Conservation (phyloP, 2,329 filamentous ascomycete genomes). For the Hypomyces rosellus region DNA sequence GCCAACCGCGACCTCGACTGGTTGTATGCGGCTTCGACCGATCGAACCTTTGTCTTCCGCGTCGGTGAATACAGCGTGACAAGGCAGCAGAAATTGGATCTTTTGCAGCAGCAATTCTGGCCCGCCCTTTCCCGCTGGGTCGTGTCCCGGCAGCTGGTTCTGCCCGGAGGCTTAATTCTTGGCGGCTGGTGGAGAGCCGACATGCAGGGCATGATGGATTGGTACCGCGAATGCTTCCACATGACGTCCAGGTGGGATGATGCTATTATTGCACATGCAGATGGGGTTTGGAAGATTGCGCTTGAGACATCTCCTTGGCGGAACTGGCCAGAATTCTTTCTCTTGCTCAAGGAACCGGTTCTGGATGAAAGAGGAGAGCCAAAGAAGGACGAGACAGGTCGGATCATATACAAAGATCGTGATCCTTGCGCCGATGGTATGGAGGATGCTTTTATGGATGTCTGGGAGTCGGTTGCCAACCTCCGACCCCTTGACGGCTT, state of each 20-base stretch:
- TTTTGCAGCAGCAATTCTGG: constrained; percentile 22
- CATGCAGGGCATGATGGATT: constrained; percentile 22
- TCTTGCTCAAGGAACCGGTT: constrained; percentile 15
- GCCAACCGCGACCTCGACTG: constrained; percentile 18
- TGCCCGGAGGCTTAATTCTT: constrained; percentile 16
- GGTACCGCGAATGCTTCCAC: constrained; percentile 22
- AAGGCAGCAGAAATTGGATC: constrained; percentile 14
- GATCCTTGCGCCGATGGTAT: constrained; percentile 13
- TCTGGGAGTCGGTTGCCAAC: constrained; percentile 20
- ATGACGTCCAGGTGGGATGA: constrained; percentile 14
- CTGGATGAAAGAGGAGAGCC: constrained; percentile 8
- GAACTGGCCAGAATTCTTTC: constrained; percentile 20
- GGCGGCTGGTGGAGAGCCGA: constrained; percentile 20
- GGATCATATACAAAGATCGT: constrained; percentile 8
- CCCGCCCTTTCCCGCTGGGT: constrained; percentile 20
- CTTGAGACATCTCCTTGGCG: constrained; percentile 22
- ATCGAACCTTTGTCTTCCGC: constrained; percentile 15
- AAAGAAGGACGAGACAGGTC: constrained; percentile 2
- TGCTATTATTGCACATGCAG: constrained; percentile 15
- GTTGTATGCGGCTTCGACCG: constrained; percentile 15
- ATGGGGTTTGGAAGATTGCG: constrained; percentile 19
- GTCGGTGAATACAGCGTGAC: constrained; percentile 13
- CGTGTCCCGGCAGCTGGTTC: constrained; percentile 16
- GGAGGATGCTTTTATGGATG: constrained; percentile 19
- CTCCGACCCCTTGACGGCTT: constrained; percentile 17